Evolutionary conservation across 257 asterid species (phyloP).

Genomic region (Paraleonurus japonicus): DNA sequence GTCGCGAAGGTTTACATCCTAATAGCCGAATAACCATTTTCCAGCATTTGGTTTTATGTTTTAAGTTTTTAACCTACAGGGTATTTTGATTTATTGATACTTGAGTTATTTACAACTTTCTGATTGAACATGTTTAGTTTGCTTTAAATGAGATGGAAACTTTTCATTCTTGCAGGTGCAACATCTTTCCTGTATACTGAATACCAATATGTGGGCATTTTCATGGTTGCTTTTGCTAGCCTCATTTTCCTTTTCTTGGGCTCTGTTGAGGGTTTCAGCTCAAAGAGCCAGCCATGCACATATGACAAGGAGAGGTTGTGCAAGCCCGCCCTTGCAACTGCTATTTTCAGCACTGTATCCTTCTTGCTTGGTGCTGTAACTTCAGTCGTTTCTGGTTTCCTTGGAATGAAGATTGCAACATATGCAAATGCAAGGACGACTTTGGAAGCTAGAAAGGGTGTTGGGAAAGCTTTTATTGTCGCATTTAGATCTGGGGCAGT

Average conservation of each 20-base stretch:
- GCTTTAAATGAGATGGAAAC: background rate
- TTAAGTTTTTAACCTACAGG: background rate
- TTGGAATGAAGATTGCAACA: conserved; percentile 97
- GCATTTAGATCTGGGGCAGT: conserved; percentile 91
- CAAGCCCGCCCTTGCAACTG: conserved; percentile 82
- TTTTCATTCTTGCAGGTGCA: conserved; percentile 57
- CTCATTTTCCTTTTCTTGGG: conserved; percentile 88
- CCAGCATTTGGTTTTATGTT: background rate
- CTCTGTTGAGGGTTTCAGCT: conserved; percentile 85
- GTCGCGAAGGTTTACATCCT: background rate
- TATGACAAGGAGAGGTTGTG: conserved; percentile 49
- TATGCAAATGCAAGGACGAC: conserved; percentile 97
- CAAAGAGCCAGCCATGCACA: conserved; percentile 51
- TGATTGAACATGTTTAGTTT: background rate
- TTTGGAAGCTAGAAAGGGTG: conserved; percentile 90
- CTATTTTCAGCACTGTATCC: conserved; percentile 51
- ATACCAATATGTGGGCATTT: conserved; percentile 74
- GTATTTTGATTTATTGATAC: background rate
- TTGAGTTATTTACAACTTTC: background rate
- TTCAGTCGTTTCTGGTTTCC: conserved; percentile 66
- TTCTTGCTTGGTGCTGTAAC: background rate
- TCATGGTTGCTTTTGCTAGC: conserved; percentile 86
- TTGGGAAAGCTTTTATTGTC: conserved; percentile 63
- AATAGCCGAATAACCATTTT: background rate
- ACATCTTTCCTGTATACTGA: conserved; percentile 79